Base-by-base conservation (phyloP, 441 rosid genomes). In the Flueggea neowawraea region DNA sequence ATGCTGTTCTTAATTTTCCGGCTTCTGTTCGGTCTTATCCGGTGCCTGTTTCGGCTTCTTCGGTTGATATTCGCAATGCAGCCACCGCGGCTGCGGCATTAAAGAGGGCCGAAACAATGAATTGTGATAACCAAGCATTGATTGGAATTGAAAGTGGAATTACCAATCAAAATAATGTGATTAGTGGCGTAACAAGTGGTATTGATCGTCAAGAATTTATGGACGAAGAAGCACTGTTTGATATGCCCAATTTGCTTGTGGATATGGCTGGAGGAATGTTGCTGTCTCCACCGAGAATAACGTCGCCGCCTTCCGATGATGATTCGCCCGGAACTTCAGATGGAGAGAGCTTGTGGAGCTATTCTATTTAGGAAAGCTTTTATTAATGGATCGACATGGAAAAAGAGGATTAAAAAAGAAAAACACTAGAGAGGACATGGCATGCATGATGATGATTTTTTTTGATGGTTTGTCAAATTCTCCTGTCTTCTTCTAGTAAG, bases 231-330 rank as follows among this genome's bases (percentile, higher is more conserved):
- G 95, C 73, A 31, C 63, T 92, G 51, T 74, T 89, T 49, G 86
- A 86, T 71, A 78, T 92, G 90, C 98, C 91, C 12, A 82, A 80
- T 71, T 71, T 92, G 81, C 70, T 92, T 60, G 91, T 75, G 67
- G 91, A 87, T 64, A 92, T 92, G 98, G 98, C 98, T 0, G 91
- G 80, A 62, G 98, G 96, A 61, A 79, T 92, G 95, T 70, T 92
- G 84, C 75, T 89, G 61, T 84, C 91, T 4, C 98, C 95, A 0
- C 98, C 96, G 5, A 80, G 96, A 78, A 78, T 92, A 39, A 72
- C 69, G 66, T 65, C 87, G 15, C 71, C 89, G 15, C 78, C 77
- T 15, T 63, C 77, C 1, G 16, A 16, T 7, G 86, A 87, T 64
- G 80, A 81, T 57, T 89, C 89, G 4, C 82, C 81, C 4, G 90